phyloP scores from a whole-genome alignment of 768 basidiomycete genomes.

The Lactarius quietus region DNA sequence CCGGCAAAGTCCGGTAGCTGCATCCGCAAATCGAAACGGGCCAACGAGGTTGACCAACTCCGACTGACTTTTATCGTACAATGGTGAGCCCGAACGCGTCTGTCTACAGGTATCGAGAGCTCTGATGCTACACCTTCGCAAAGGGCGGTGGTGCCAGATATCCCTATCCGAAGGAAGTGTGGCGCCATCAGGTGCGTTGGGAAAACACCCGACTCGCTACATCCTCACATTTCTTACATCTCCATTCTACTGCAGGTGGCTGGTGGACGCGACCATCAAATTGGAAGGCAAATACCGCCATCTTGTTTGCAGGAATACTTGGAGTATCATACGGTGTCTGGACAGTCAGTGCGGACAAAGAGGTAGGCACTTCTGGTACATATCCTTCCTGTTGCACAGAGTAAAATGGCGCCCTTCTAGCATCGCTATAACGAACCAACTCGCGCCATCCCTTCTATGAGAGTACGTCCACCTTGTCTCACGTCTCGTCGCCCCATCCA shows the following conservation, averaged over 20 bases:
- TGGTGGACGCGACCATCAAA: slow-evolving; percentile 94
- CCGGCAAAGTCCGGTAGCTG: slow-evolving; percentile 22
- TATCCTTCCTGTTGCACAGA: not conserved
- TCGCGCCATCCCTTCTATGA: slow-evolving; percentile 27
- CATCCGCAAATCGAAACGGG: not conserved
- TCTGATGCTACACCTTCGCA: not conserved
- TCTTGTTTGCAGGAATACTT: slow-evolving; percentile 66
- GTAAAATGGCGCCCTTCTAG: not conserved
- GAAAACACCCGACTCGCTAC: not conserved
- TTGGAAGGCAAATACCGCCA: slow-evolving; percentile 83
- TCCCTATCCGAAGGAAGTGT: slow-evolving; percentile 92
- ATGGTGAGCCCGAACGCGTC: slow-evolving; percentile 15
- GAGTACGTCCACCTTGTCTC: slow-evolving; percentile 12
- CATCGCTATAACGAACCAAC: slow-evolving; percentile 23
- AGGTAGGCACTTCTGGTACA: slow-evolving; percentile 50
- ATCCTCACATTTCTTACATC: not conserved
- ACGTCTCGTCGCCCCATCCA: not conserved
- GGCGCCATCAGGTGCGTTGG: slow-evolving; percentile 77
- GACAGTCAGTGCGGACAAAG: slow-evolving; percentile 70
- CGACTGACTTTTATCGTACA: slow-evolving; percentile 4
- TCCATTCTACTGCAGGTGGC: slow-evolving; percentile 59
- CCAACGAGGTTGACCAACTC: not conserved
- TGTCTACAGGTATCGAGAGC: not conserved
- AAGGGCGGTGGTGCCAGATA: slow-evolving; percentile 84
- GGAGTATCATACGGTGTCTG: slow-evolving; percentile 64